A percentile compares a stretch with the other conserved stretches of the same genome.
Evolutionary conservation across 2,329 filamentous ascomycete species (phyloP).

Genomic region (Proliferodiscus dingleyae): DNA sequence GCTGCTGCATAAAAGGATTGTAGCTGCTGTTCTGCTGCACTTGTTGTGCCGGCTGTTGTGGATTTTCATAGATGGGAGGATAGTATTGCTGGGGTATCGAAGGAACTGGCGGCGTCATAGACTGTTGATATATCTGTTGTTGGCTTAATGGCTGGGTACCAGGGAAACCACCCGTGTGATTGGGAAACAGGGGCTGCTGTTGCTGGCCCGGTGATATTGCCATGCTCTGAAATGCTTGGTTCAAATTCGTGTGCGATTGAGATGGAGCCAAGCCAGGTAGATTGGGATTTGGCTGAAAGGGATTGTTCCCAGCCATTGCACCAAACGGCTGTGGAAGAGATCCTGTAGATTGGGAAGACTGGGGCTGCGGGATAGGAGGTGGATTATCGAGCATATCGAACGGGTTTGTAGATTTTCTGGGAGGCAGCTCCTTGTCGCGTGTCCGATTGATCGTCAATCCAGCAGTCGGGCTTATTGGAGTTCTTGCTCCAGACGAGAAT

Average conservation of each 20-base stretch:
- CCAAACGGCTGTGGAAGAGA: slow-evolving; percentile 54
- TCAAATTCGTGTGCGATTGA: slow-evolving; percentile 39
- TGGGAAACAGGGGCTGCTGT: slow-evolving; percentile 66
- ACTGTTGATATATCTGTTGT: slow-evolving; percentile 33
- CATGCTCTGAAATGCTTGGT: slow-evolving; percentile 69
- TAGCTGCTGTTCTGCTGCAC: slow-evolving; percentile 22
- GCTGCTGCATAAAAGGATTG: slow-evolving; percentile 30
- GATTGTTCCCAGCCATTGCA: slow-evolving; percentile 25
- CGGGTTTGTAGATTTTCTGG: slow-evolving; percentile 55
- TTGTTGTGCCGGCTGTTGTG: slow-evolving; percentile 22
- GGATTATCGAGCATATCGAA: slow-evolving; percentile 52
- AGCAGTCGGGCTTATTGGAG: slow-evolving; percentile 41
- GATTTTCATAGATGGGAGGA: slow-evolving; percentile 27
- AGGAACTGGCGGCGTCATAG: slow-evolving; percentile 30
- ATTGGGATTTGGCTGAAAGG: slow-evolving; percentile 47
- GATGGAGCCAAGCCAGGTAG: slow-evolving; percentile 55
- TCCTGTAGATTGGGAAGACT: slow-evolving; percentile 62
- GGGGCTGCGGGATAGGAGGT: slow-evolving; percentile 48
- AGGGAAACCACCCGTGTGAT: slow-evolving; percentile 62
- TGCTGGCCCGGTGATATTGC: slow-evolving; percentile 55
- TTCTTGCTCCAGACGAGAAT: slow-evolving; percentile 48
- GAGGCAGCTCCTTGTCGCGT: slow-evolving; percentile 15
- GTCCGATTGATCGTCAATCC: slow-evolving; percentile 28
- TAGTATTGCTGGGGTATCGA: slow-evolving; percentile 30
- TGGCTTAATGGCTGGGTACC: slow-evolving; percentile 37